These are phyloP conservation scores for Cyphellophora europaea DNA, from an alignment of 2,329 filamentous ascomycete genomes.

Conservation along the genomic window DNA sequence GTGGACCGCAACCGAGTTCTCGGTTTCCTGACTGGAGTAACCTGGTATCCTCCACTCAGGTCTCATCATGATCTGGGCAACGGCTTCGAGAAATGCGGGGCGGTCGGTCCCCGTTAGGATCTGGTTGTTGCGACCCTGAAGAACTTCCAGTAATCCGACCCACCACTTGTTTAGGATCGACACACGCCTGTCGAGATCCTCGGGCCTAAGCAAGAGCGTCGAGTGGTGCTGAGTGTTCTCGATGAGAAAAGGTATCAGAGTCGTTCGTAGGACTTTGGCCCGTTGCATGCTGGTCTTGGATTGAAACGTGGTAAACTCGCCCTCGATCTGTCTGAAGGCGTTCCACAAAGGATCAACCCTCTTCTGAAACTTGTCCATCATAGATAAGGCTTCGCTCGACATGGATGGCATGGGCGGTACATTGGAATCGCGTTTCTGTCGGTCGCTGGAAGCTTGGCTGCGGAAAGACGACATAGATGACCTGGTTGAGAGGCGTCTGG, in stretches of 20 bases:
- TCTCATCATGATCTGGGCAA: slow-evolving; percentile 75
- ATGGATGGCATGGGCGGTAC: slow-evolving; percentile 35
- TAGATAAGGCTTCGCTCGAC: slow-evolving; percentile 26
- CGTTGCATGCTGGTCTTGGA: slow-evolving; percentile 65
- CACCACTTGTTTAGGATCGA: slow-evolving; percentile 87
- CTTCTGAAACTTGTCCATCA: slow-evolving; percentile 21
- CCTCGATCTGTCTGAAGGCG: slow-evolving; percentile 58
- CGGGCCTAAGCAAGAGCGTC: slow-evolving; percentile 56
- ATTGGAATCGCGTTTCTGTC: slow-evolving; percentile 31
- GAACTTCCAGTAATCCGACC: slow-evolving; percentile 70
- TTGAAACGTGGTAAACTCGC: slow-evolving; percentile 53
- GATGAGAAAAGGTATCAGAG: slow-evolving; percentile 67
- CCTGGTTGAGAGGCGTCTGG: slow-evolving; percentile 4
- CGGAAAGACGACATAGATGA: slow-evolving; percentile 31
- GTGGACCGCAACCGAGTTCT: neutral
- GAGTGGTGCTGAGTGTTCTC: slow-evolving; percentile 61
- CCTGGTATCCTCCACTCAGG: slow-evolving; percentile 76
- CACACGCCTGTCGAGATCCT: slow-evolving; percentile 72
- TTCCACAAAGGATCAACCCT: slow-evolving; percentile 64
- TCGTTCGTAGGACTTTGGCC: slow-evolving; percentile 62
- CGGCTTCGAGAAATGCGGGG: slow-evolving; percentile 67
- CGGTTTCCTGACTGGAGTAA: slow-evolving; percentile 32
- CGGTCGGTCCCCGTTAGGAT: slow-evolving; percentile 77
- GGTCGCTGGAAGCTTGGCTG: slow-evolving; percentile 36
- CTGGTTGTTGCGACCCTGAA: slow-evolving; percentile 65